Evolutionary conservation across 768 basidiomycete genomes (phyloP), one percentile per base, ranked within the genome.

Genomic region (Lenzites betulinus): DNA sequence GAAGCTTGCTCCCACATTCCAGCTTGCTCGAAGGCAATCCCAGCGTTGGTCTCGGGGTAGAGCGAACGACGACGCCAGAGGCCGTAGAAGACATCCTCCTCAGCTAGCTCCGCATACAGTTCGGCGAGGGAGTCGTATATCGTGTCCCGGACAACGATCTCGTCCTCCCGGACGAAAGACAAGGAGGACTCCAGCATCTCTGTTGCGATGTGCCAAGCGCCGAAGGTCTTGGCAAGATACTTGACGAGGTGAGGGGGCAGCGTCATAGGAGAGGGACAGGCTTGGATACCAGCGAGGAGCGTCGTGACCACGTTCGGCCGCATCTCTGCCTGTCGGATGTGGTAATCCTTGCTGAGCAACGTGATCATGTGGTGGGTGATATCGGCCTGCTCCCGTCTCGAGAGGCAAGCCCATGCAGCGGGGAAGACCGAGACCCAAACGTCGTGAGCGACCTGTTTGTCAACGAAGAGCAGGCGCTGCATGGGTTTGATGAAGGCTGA

Each of bases 61-160:
- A 93, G 81, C 47, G 87, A 89, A 11, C 97, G 91, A 47, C 90
- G 85, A 30, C 97, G 84, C 92, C 96, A 98, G 18, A 97, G 77
- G 0, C 97, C 97, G 70, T 99, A 95, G 72, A 98, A 97, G 75
- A 97, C 83, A 71, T 99, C 97, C 63, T 98, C 96, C 76, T 99
- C 97, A 2, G 87, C 88, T 44, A 99, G 76, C 70, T 99, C 97
- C 0, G 96, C 93, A 66, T 98, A 99, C 7, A 98, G 80, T 69
- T 98, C 97, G 16, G 93, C 90, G 30, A 99, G 80, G 1, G 97
- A 92, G 71, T 97, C 95, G 58, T 86, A 87, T 46, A 93, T 87
- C 46, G 86, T 89, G 51, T 98, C 95, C 15, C 89, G 87, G 16
- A 94, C 78, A 33, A 82, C 81, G 30, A 83, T 79, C 62, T 97